Percentiles rank a stretch among this genome's conserved stretches.
These are phyloP conservation scores for Leptographium flavum DNA, from an alignment of 2,329 filamentous ascomycete genomes.

Conservation along the genomic window DNA sequence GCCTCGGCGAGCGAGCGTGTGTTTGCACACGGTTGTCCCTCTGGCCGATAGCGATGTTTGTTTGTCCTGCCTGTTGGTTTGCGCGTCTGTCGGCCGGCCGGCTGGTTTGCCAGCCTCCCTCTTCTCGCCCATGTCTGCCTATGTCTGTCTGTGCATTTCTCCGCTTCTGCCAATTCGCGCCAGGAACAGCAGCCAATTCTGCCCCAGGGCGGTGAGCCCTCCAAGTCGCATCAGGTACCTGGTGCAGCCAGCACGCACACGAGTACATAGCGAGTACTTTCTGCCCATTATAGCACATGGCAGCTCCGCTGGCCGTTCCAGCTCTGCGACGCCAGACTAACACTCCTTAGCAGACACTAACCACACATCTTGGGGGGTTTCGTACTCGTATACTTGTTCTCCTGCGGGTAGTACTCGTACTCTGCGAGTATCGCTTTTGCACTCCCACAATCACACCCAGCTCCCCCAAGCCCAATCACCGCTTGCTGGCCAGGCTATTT, in stretches of 20 bases:
- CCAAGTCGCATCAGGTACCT: no score
- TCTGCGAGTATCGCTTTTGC: background rate
- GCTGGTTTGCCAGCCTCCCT: no score
- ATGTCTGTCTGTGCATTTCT: no score
- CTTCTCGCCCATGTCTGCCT: no score
- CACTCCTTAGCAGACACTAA: background rate
- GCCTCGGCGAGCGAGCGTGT: background rate
- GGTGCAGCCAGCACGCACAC: no score
- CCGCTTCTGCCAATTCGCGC: background rate
- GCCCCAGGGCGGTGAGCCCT: background rate
- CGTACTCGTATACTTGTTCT: no score
- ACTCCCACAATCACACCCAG: background rate
- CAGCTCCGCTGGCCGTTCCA: background rate
- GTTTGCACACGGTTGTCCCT: no score
- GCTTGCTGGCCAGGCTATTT: background rate
- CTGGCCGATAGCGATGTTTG: background rate
- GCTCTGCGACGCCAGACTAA: constrained; percentile 1
- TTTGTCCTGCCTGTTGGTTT: background rate
- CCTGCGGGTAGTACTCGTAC: background rate
- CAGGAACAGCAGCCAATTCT: background rate
- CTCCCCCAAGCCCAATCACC: background rate
- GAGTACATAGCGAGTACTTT: background rate
- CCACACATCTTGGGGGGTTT: background rate
- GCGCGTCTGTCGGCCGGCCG: no score
- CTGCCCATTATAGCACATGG: background rate